Base-by-base conservation (phyloP, 2,329 filamentous ascomycete genomes). In the Diplodia intermedia region DNA sequence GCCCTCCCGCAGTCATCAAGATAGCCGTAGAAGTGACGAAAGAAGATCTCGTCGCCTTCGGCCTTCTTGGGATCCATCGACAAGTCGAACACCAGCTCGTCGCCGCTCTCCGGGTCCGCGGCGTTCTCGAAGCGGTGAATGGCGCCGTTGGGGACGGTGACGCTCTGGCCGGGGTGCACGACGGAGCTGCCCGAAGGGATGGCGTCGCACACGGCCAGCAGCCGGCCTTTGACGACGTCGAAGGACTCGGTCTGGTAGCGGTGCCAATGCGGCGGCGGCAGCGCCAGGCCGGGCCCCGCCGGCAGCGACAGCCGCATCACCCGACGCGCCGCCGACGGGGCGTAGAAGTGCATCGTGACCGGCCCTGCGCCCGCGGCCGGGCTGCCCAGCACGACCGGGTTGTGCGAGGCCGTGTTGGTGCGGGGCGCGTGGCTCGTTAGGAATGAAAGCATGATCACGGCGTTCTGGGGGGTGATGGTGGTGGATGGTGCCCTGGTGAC, bases 51-150 rank as follows among this genome's bases (percentile, higher is more conserved):
- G 31, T 67, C 65, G 20, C 55, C 55, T 12, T 40, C 43, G 8
- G 54, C 29, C 54, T 57, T 56, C 55, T 67, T 60, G 9, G 65
- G 65, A 29, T 67, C 65, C 65, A 67, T 57, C 12, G 54, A 52
- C 15, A 67, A 20, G 33, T 67, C 65, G 43, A 67, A 23, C 1
- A 67, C 65, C 43, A 67, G 55, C 43, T 61, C 47, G 15, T 67
- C 65, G 43, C 23, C 65, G 40, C 40, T 9, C n/a, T 20, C 20
- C 47, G 61, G 50, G 4, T 49, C 47, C 11, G 65, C 29, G 20
- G 65, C 65, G 47, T 67, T 67, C 33, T 61, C 54, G 65, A 67
- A 67, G 14, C 65, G 54, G 55, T 67, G 65, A 43, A 60, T 53
- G n/a, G 54, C 54, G 43, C 65, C 65, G 54, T 9, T 18, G 31